A percentile compares a stretch with the other conserved stretches of the same genome.
These are phyloP conservation scores for Xerocomellus intermedius DNA, from an alignment of 768 basidiomycete genomes.

Conservation along the genomic window DNA sequence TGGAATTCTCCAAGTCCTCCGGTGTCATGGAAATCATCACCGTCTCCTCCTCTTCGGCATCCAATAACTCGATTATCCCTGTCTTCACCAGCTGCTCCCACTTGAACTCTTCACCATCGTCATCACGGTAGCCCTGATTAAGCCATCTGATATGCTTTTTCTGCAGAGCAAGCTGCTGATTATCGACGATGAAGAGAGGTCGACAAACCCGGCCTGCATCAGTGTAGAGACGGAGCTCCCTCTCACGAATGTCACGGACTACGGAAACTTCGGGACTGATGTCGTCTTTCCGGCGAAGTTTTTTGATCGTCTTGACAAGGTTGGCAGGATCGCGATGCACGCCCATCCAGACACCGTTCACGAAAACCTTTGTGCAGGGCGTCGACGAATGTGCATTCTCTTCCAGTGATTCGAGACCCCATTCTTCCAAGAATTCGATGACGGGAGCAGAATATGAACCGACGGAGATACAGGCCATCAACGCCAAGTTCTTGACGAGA, in stretches of 20 bases:
- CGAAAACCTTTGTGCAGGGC: conserved; percentile 93
- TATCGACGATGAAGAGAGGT: conserved; percentile 94
- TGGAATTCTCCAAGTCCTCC: conserved; percentile 87
- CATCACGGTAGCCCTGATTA: conserved; percentile 54
- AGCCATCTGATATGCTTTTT: conserved; percentile 84
- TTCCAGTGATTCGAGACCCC: conserved; percentile 94
- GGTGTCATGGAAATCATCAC: conserved; percentile 99
- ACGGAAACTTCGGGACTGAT: conserved; percentile 96
- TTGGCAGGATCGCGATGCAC: conserved; percentile 94
- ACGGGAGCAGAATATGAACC: conserved; percentile 95
- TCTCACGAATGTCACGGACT: conserved; percentile 95
- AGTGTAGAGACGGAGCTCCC: conserved; percentile 90
- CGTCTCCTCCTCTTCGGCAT: conserved; percentile 97
- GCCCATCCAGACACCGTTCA: conserved; percentile 99
- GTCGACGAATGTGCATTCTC: conserved; percentile 86
- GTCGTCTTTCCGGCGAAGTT: conserved; percentile 89
- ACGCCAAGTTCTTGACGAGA: conserved; percentile 95
- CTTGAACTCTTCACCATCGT: conserved; percentile 60
- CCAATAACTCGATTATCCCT: conserved; percentile 90
- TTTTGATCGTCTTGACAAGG: conserved; percentile 90
- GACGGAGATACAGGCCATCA: conserved; percentile 98
- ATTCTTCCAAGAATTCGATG: conserved; percentile 97
- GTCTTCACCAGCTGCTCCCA: conserved; percentile 85
- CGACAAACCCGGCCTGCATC: conserved; percentile 94
- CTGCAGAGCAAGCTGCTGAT: conserved; percentile 79